Evolutionary conservation across 176 grass and related monocot species (phyloP).

Genomic region (Pharus latifolius): DNA sequence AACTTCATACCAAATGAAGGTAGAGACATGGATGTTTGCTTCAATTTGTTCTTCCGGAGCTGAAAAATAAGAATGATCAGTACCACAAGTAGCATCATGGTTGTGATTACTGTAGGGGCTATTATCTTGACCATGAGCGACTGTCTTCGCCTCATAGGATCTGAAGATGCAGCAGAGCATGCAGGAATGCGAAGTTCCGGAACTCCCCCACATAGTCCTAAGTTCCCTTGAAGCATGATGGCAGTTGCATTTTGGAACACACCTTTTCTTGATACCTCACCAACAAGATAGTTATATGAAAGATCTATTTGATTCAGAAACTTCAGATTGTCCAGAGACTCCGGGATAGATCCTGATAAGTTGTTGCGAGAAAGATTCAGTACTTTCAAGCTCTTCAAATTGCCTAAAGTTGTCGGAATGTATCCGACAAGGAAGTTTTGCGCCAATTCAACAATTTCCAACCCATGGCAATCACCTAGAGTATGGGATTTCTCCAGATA

Average conservation of each 20-base stretch:
- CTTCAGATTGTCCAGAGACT: background rate
- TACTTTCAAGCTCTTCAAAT: background rate
- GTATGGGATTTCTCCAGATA: slow-evolving; percentile 24
- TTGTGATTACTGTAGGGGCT: background rate
- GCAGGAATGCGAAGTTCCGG: background rate
- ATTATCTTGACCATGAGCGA: background rate
- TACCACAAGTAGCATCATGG: background rate
- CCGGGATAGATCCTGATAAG: slow-evolving; percentile 16
- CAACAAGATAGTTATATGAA: slow-evolving; percentile 9
- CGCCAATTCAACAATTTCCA: slow-evolving; percentile 6
- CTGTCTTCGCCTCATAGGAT: background rate
- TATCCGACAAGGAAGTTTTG: background rate
- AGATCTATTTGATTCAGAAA: background rate
- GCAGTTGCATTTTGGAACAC: slow-evolving; percentile 16
- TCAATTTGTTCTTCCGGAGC: background rate
- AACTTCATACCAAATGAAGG: background rate
- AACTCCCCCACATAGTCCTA: slow-evolving; percentile 6
- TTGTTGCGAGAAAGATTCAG: slow-evolving; percentile 25
- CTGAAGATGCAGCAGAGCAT: background rate
- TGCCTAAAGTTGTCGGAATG: slow-evolving; percentile 9
- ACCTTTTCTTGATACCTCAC: slow-evolving; percentile 8
- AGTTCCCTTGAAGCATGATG: background rate
- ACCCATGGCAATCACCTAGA: background rate
- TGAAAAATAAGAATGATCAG: background rate
- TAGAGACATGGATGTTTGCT: background rate